Percentiles rank a stretch among this genome's conserved stretches.
These are phyloP conservation scores for Aspergillus proliferans DNA, from an alignment of 2,329 filamentous ascomycete genomes.

Conservation along the genomic window DNA sequence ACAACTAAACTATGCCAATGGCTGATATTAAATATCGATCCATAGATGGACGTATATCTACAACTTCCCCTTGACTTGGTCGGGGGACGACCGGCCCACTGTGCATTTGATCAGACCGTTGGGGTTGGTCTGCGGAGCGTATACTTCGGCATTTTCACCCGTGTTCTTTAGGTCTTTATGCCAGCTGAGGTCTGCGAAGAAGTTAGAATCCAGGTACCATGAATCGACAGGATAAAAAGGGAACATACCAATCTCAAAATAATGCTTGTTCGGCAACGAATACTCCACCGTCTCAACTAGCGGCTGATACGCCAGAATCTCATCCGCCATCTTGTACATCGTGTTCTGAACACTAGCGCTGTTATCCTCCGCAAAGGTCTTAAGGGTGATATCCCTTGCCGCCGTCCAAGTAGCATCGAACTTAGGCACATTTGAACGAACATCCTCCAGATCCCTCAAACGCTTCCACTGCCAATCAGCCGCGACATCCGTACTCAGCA, in stretches of 20 bases:
- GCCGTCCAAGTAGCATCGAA: conserved; percentile 76
- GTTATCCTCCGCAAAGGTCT: conserved; percentile 81
- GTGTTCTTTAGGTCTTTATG: conserved; percentile 94
- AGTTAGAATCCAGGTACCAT: conserved; percentile 3
- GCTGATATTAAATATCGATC: neutral
- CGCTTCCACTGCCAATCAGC: conserved; percentile 77
- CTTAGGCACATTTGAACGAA: conserved; percentile 55
- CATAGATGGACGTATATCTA: conserved; percentile 10
- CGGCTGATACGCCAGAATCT: conserved; percentile 71
- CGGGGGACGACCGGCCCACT: conserved; percentile 44
- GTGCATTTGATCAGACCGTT: conserved; percentile 96
- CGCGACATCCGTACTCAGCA: conserved; percentile 89
- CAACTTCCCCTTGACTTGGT: conserved; percentile 24
- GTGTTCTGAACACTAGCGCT: conserved; percentile 92
- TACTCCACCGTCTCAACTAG: conserved; percentile 70
- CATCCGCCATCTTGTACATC: conserved; percentile 97
- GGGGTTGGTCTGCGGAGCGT: conserved; percentile 83
- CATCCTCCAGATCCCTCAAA: conserved; percentile 61
- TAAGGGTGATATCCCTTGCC: conserved; percentile 80
- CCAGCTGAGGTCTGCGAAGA: conserved; percentile 74
- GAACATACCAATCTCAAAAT: conserved; percentile 73
- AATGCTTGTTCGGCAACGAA: conserved; percentile 93
- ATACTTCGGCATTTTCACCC: conserved; percentile 90
- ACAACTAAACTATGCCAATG: neutral
- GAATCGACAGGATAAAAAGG: conserved; percentile 25